Base-by-base conservation (phyloP, 805 yeast genomes). In the Sugiyamaella smithiae region DNA sequence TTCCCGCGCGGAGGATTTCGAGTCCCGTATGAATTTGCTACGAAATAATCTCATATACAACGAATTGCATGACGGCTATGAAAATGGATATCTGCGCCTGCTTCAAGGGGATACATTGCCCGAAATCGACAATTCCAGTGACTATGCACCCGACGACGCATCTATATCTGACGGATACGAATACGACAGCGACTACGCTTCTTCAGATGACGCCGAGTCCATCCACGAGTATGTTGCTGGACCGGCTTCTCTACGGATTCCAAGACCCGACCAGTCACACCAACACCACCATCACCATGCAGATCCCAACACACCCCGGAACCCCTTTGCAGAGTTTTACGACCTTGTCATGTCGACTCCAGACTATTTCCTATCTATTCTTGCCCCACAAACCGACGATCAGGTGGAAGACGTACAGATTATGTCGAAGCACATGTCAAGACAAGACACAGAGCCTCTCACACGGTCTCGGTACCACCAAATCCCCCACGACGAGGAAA, bases 101-200 rank as follows among this genome's bases (percentile, higher is more conserved):
- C 53, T 74, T 29, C 48, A 51, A n/a, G 62, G 59, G 5, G 57
- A 50, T 26, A 22, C 53, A 33, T 56, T 70, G 3, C 66, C 74
- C 14, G 78, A 73, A 22, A 54, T 62, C 17, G 78, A 74, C 48
- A 60, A 53, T 23, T 65, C 70, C 1, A 64, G 55, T 22, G 73
- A 71, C 37, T 65, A 61, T 40, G 57, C 53, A 8, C 53, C 55
- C 31, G 38, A 35, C 6, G 59, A 48, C n/a, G 51, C 46, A 12
- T 48, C 45, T 12, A 53, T 19, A 20, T 49, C 41, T 11, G 48
- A 43, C 2, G 46, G 42, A 9, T 55, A 53, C 28, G 55, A 45
- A 31, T 49, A 48, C 40, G 60, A 57, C 5, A 42, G 43, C 26
- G 60, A 51, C 23, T 55, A 50, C 19, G 47, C 32, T n/a, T 51